Base-by-base conservation (phyloP, 768 basidiomycete genomes). In the Mycena alexandri region DNA sequence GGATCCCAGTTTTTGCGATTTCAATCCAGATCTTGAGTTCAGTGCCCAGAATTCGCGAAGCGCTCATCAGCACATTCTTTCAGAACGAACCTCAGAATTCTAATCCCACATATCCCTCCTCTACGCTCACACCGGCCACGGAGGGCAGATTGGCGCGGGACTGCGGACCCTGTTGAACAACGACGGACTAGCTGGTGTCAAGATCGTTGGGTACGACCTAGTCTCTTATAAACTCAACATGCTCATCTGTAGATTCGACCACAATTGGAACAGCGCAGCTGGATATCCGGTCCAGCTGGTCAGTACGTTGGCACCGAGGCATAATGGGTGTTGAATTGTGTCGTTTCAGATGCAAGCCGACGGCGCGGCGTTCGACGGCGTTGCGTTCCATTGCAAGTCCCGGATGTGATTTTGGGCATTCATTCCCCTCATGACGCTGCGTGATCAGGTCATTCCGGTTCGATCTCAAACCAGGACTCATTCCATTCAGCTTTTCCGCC, bases 191-290 rank as follows among this genome's bases (percentile, higher is more conserved):
- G 81, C 82, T 0, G 72, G 71, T 29, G 86, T 89, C 34, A 90
- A 88, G 76, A 81, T 93, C 34, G 81, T 93, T 29, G 92, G 80
- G 16, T n/a, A n/a, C n/a, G n/a, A n/a, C n/a, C n/a, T n/a, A n/a
- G n/a, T n/a, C n/a, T n/a, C n/a, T n/a, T n/a, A n/a, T n/a, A n/a
- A n/a, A n/a, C n/a, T n/a, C n/a, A n/a, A n/a, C n/a, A n/a, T n/a
- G n/a, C n/a, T n/a, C n/a, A n/a, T n/a, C n/a, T n/a, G n/a, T n/a
- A n/a, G n/a, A n/a, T 81, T 74, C 59, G 89, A 92, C 67, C 92
- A 93, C 71, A 93, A 93, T 72, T 94, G 93, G 93, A 79, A 84
- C 56, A 84, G 87, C 66, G 90, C 90, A 11, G 86, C 80, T 12
- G 78, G 79, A 2, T 93, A 93, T 70, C 89, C 92, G 0, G 83